Percentiles rank a stretch among this genome's conserved stretches.
phyloP scores from a whole-genome alignment of 208 protist species.

The Lotmaria passim region DNA sequence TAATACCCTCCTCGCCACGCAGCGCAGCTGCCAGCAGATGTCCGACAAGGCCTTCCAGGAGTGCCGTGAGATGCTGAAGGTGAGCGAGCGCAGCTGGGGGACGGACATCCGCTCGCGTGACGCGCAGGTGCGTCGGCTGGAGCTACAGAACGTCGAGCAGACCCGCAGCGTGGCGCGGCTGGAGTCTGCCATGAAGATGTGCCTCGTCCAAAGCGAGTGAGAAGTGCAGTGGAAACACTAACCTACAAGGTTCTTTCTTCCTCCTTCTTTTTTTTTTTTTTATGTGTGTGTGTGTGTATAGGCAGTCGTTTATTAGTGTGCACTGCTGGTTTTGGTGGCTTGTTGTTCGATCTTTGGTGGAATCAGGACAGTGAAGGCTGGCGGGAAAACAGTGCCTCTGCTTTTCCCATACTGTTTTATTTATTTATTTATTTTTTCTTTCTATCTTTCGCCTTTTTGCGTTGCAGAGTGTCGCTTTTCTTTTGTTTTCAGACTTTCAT shows the following conservation, averaged over 20 bases:
- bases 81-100: slow-evolving; percentile 66
- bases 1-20: slow-evolving; percentile 49
- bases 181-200: slow-evolving; percentile 84
- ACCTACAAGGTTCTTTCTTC: background rate
- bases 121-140: slow-evolving; percentile 70
- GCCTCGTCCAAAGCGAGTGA: slow-evolving; percentile 46
- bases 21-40: slow-evolving; percentile 59
- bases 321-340: too few species aligned
- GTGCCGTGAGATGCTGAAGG: slow-evolving; percentile 74
- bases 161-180: slow-evolving; percentile 82
- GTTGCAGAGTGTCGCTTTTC: too few species aligned
- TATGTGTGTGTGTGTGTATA: slow-evolving; percentile 15
- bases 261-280: background rate
- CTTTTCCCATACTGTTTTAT: too few species aligned
- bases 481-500: too few species aligned
- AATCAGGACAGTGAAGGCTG: too few species aligned
- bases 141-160: slow-evolving; percentile 91
- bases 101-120: slow-evolving; percentile 73
- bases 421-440: too few species aligned
- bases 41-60: slow-evolving; percentile 59
- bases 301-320: too few species aligned
- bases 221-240: background rate
- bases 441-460: too few species aligned
- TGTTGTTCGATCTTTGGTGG: too few species aligned
- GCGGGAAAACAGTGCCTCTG: too few species aligned